Base-by-base conservation (phyloP, 1,284 basidiomycete genomes). In the Fomitiporia mediterranea region DNA sequence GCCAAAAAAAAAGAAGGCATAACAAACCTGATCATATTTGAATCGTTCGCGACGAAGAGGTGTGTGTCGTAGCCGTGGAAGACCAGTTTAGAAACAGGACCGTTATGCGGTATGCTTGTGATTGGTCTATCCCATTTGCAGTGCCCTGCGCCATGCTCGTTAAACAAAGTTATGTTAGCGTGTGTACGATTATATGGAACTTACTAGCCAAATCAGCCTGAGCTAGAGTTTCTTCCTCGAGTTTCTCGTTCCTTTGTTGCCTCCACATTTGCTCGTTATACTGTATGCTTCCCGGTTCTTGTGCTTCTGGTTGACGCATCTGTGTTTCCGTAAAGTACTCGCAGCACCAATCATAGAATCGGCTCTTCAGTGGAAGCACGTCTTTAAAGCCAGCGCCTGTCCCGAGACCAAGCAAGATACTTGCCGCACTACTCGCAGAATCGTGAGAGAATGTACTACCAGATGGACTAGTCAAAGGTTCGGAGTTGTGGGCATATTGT, bases 251-350 rank as follows among this genome's bases (percentile, higher is more conserved):
- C 54, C 94, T 83, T 62, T 90, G 81, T 65, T 96, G 89, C 62
- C 95, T 80, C 96, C 96, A 99, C 2, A 95, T 84, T 67, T 98
- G 94, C 65, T 96, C 91, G 66, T 98, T 98, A 68, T 96, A 98
- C 64, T 90, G 86, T 46, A 90, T 75, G 60, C 91, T 95, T 2
- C 96, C 96, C 15, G 95, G 94, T 70, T 99, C 97, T 66, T 98
- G 94, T 3, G 85, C 85, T 69, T 99, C 96, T 17, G 91, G 84
- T 80, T 94, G 89, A 91, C 92, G 87, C 94, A 98, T 97, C 71
- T 97, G 96, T 3, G 96, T 94, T 70, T 98, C 95, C 61, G 91
- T 94, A 75, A 98, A 99, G 70, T 98, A 98, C 68, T 98, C 95
- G 65, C 86, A 85, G 59, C 93, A 94, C 92, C 94, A 98, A 66